These are phyloP conservation scores for Auriculariales sp. DNA, from an alignment of 768 basidiomycete genomes.

Conservation along the genomic window DNA sequence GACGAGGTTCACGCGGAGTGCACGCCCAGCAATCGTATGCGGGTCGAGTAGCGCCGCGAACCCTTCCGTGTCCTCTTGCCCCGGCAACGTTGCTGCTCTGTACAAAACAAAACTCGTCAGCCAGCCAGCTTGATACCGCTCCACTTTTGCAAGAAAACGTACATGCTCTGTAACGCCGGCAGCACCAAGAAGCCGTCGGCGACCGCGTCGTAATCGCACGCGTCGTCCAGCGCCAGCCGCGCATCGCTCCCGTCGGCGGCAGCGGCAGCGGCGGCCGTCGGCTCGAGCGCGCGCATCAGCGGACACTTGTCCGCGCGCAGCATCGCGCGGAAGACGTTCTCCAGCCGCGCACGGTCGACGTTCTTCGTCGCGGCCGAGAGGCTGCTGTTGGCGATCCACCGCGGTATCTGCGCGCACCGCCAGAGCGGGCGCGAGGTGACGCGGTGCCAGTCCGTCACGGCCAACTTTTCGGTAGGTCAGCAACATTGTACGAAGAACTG, in stretches of 20 bases:
- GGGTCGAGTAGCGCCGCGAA: constrained; percentile 18
- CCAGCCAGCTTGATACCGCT: neutral
- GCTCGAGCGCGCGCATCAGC: constrained; percentile 15
- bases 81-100: constrained; percentile 19
- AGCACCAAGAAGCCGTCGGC: constrained; percentile 20
- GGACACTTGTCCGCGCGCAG: constrained; percentile 11
- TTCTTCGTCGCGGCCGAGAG: constrained; percentile 8
- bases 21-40: constrained; percentile 13
- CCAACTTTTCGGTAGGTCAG: constrained; percentile 8
- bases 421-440: constrained; percentile 16
- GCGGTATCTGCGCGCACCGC: constrained; percentile 19
- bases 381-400: constrained; percentile 16
- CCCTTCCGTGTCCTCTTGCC: constrained; percentile 19
- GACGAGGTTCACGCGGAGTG: constrained; percentile 8
- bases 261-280: too few species aligned
- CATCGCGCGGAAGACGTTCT: constrained; percentile 13
- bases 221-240: constrained; percentile 18
- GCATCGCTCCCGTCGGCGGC: too few species aligned
- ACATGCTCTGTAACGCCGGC: constrained; percentile 22
- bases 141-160: constrained; percentile 1
- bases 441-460: constrained; percentile 17
- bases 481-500: neutral
- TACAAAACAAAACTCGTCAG: neutral
- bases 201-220: constrained; percentile 19
- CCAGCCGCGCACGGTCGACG: constrained; percentile 8